Percentiles rank a stretch among this genome's conserved stretches.
Conservation (phyloP, 495 filamentous ascomycete genomes). For the Penicillium roqueforti region DNA sequence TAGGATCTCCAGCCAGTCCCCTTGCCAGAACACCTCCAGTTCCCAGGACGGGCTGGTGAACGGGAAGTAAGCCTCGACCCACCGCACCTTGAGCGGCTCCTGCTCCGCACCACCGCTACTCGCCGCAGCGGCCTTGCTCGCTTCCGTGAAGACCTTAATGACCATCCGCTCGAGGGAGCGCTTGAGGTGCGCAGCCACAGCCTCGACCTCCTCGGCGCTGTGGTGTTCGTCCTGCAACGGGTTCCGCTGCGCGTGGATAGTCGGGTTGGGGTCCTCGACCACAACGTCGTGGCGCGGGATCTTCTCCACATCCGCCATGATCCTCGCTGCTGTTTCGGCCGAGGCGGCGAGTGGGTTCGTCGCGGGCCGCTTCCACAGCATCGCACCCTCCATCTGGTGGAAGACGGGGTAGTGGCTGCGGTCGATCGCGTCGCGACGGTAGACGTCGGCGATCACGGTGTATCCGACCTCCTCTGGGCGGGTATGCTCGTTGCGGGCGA, state of each 20-base stretch:
- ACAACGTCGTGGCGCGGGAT: conserved; percentile 67
- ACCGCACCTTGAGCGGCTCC: conserved; percentile 78
- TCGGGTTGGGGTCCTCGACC: conserved; percentile 82
- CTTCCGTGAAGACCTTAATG: conserved; percentile 79
- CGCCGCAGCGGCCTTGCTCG: conserved; percentile 58
- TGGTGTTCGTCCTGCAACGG: conserved; percentile 73
- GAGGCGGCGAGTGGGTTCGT: conserved; percentile 52
- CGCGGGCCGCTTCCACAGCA: conserved; percentile 76
- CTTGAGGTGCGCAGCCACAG: conserved; percentile 82
- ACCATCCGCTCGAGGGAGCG: conserved; percentile 84
- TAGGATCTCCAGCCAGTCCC: conserved; percentile 90
- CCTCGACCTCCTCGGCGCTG: conserved; percentile 70
- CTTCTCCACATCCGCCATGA: conserved; percentile 59
- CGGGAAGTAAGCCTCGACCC: conserved; percentile 95
- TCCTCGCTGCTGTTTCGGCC: conserved; percentile 35
- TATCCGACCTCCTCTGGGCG: conserved; percentile 71
- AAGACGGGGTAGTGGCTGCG: conserved; percentile 93
- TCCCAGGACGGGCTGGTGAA: conserved; percentile 96
- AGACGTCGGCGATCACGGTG: conserved; percentile 92
- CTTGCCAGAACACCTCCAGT: conserved; percentile 91
- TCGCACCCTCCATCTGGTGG: conserved; percentile 97
- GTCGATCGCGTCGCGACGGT: conserved; percentile 91
- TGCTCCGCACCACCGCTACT: conserved; percentile 44
- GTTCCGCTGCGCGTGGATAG: conserved; percentile 73
- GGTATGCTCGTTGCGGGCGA: conserved; percentile 37